Evolutionary conservation across 1,284 basidiomycete species (phyloP).

Genomic region (Uromyces viciae-fabae): DNA sequence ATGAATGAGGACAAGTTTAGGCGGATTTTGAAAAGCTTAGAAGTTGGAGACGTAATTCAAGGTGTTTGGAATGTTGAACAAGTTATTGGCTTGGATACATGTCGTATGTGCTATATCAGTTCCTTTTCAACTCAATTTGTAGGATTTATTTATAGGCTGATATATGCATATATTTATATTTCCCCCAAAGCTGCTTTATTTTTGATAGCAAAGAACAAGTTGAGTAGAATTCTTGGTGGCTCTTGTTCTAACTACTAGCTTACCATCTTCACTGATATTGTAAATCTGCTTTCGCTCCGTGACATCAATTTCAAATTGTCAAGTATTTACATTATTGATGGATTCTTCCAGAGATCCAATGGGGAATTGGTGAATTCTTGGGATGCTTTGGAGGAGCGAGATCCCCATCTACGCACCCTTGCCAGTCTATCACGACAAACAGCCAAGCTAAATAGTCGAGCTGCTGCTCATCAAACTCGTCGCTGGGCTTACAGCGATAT

Average conservation of each 20-base stretch:
- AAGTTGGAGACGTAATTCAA: conserved; percentile 84
- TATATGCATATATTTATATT: not conserved
- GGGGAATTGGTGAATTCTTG: conserved; percentile 84
- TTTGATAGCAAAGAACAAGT: conserved; percentile 45
- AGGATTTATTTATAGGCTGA: conserved; percentile 47
- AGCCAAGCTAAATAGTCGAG: conserved; percentile 64
- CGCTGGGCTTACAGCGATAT: conserved; percentile 75
- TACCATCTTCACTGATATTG: no score
- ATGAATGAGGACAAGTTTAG: conserved; percentile 66
- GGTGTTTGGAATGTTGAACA: conserved; percentile 61
- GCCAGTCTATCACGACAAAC: conserved; percentile 75
- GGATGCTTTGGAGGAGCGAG: conserved; percentile 69
- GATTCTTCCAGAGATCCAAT: conserved; percentile 78
- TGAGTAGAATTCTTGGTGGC: conserved; percentile 2
- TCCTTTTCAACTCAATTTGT: conserved; percentile 12
- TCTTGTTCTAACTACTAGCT: no score
- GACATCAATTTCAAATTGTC: conserved; percentile 70
- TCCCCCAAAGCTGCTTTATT: conserved; percentile 7
- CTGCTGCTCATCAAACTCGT: conserved; percentile 27
- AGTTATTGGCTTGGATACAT: conserved; percentile 43
- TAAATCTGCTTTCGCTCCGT: conserved; percentile 9
- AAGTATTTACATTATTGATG: conserved; percentile 86
- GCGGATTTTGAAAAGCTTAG: conserved; percentile 61
- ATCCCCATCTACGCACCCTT: conserved; percentile 56
- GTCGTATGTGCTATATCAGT: conserved; percentile 16